A percentile compares a stretch with the other conserved stretches of the same genome.
phyloP scores from a whole-genome alignment of 345 rosid genomes.

The Brassica incana region DNA sequence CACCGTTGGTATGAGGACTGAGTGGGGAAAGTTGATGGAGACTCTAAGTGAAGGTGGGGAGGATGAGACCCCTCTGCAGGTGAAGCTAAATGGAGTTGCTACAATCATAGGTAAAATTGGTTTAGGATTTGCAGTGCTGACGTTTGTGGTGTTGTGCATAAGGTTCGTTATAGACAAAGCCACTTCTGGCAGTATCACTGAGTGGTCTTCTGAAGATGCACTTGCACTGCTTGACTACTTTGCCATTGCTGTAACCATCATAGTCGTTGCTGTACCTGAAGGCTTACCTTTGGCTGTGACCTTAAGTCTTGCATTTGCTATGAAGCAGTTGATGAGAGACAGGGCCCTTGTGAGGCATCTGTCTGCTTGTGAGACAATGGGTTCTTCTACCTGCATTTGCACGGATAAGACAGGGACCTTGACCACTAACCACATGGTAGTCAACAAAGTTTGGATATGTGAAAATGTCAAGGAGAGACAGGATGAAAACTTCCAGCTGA shows the following conservation, averaged over 20 bases:
- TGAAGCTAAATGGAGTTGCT: constrained; percentile 95
- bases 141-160: constrained; percentile 63
- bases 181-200: constrained; percentile 44
- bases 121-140: constrained; percentile 71
- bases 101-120: constrained; percentile 94
- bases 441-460: constrained; percentile 74
- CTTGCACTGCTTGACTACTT: constrained; percentile 69
- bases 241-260: constrained; percentile 84
- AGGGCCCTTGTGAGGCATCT: constrained; percentile 91
- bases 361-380: constrained; percentile 98
- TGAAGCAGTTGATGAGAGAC: constrained; percentile 86
- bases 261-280: constrained; percentile 97
- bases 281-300: constrained; percentile 98
- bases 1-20: constrained; percentile 91
- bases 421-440: constrained; percentile 94
- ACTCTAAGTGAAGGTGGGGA: constrained; percentile 75
- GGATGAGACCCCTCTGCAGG: constrained; percentile 90
- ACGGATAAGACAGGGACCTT: constrained; percentile 96
- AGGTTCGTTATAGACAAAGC: constrained; percentile 70
- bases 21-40: constrained; percentile 97
- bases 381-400: constrained; percentile 89
- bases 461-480: constrained; percentile 44
- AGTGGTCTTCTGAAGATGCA: constrained; percentile 81
- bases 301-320: constrained; percentile 92
- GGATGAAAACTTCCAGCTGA: constrained; percentile 46